Evolutionary conservation across 805 yeast species (phyloP), one percentile per base, ranked within the genome.

Genomic region (Ogataea zsoltii): DNA sequence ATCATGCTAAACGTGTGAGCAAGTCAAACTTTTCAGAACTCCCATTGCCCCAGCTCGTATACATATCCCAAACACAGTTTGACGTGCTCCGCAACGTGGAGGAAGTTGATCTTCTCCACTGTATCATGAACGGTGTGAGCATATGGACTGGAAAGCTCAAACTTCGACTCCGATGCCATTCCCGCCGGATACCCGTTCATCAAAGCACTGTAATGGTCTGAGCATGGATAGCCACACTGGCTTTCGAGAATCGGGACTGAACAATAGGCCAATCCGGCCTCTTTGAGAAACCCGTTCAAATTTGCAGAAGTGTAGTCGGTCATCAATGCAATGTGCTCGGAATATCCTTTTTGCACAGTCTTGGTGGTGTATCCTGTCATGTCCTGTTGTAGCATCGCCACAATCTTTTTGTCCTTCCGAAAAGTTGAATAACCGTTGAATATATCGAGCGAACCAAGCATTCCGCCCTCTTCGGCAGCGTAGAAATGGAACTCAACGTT

Each of bases 381-480:
- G 63, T 92, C 99, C 62, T 89, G 96, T 66, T 92, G 97, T 33
- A 92, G 70, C 96, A 92, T 85, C 4, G 92, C 90, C 26, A 83
- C 77, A 18, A 92, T 89, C 12, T 75, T 69, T 38, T 67, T 68
- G 25, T 70, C 68, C n/a, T 70, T 57, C 14, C 61, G 55, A 12
- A 67, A 62, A 58, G 35, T 31, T 10, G 44, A 45, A 59, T 85
- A 85, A 32, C 68, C 64, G 11, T 76, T 67, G 66, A 85, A 88
- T 10, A 91, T 80, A 52, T 87, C 96, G 53, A 81, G 74, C 2
- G 96, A 87, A 1, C 97, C 97, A 42, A 88, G 71, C 54, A 89
- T 70, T 0, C 97, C 97, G 47, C 91, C 95, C 71, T 90, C 97
- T 68, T 90, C 97, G 1, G 96, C 97, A 26, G 95, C 80, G 68